Evolutionary conservation across 1,284 basidiomycete species (phyloP), one percentile per base, ranked within the genome.

Genomic region (Somion occarium): DNA sequence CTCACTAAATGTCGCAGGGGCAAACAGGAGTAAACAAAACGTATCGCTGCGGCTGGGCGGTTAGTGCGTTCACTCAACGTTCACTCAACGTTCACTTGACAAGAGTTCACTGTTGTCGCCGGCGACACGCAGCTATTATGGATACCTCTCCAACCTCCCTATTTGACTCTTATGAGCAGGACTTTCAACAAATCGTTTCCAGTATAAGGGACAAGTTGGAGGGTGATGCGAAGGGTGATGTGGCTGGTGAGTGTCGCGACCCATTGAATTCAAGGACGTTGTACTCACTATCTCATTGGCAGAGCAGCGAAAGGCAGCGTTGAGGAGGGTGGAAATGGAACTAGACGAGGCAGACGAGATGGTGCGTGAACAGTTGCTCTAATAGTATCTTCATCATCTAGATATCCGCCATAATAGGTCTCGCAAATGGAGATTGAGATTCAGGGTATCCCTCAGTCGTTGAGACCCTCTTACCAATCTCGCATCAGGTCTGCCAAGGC

Each of bases 371-470:
- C 39, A 37, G 34, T 37, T 24, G 22, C 25, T 46, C 22, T 9
- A 24, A 5, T 42, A 5, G 19, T 44, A 34, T 7, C 52, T 11
- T 52, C 44, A 23, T 23, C n/a, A n/a, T n/a, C n/a, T n/a, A n/a
- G 56, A 58, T 42, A 51, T 42, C 42, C 41, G 34, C 13, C 44
- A 37, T 24, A 19, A 18, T 60, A 96, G 93, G 81, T 97, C 58
- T 93, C 92, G 30, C 97, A 99, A 80, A 98, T 99, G 96, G 95
- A 98, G 70, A 90, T 99, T 55, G 97, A 99, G 73, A 87, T 97
- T n/a, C 93, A 95, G 64, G 89, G 91, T 11, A 95, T 98, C 67
- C 94, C 95, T 0, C 85, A 91, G 62, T 88, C 88, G 26, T 76
- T 94, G 59, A 82, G 86, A 45, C 70, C 82, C 0, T 80, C 83